A percentile compares a stretch with the other conserved stretches of the same genome.
Evolutionary conservation across 768 basidiomycete genomes (phyloP).

Genomic region (Sporobolomyces pararoseus): DNA sequence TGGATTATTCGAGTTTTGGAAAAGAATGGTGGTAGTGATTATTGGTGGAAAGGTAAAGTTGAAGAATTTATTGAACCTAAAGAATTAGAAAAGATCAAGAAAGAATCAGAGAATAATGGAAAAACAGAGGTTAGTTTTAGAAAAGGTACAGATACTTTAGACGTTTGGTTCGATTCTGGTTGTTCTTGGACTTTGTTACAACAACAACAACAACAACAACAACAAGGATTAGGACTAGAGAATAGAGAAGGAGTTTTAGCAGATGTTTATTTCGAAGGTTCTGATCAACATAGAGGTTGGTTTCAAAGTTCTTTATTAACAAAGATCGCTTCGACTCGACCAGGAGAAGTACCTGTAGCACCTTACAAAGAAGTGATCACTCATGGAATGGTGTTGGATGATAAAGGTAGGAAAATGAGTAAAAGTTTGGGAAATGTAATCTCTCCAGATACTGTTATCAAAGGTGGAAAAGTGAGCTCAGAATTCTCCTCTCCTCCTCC

Average conservation of each 20-base stretch:
- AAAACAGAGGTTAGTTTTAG: constrained; percentile 55
- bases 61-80: constrained; percentile 70
- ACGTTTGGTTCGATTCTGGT: constrained; percentile 99
- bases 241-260: constrained; percentile 54
- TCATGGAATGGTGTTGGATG: constrained; percentile 94
- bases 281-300: constrained; percentile 98
- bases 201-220: constrained; percentile 28
- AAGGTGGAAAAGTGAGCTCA: constrained; percentile 65
- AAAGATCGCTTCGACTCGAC: constrained; percentile 56
- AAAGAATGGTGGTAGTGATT: constrained; percentile 66
- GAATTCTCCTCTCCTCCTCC: no score
- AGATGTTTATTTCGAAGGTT: constrained; percentile 89
- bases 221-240: no score
- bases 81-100: constrained; percentile 56
- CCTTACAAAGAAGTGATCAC: constrained; percentile 82
- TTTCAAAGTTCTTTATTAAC: constrained; percentile 95
- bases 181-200: constrained; percentile 83
- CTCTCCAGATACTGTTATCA: constrained; percentile 73
- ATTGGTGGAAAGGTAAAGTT: constrained; percentile 89
- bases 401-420: constrained; percentile 89
- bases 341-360: constrained; percentile 43
- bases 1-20: constrained; percentile 75
- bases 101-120: no score
- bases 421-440: constrained; percentile 90
- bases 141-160: constrained; percentile 92